These are phyloP conservation scores for Kwoniella shivajii DNA, from an alignment of 1,284 basidiomycete species.

Conservation along the genomic window DNA sequence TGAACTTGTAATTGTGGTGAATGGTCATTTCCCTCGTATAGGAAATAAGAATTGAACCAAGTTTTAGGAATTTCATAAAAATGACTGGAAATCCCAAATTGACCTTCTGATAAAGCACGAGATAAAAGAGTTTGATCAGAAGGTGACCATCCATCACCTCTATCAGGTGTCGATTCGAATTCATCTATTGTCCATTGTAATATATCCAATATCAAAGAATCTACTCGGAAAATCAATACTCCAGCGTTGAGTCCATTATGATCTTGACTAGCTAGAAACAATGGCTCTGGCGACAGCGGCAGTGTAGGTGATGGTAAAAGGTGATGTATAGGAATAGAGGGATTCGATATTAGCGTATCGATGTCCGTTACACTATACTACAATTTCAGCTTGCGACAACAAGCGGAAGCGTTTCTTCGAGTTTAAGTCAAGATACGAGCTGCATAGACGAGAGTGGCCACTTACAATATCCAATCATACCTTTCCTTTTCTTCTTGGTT, in stretches of 20 bases:
- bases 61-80: constrained; percentile 4
- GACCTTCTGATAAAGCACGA: background rate
- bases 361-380: constrained; percentile 17
- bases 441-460: too few relatives aligned
- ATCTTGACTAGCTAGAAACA: constrained; percentile 20
- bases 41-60: constrained; percentile 4
- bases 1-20: constrained; percentile 4
- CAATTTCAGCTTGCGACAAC: background rate
- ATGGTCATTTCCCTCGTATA: background rate
- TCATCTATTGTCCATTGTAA: background rate
- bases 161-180: background rate
- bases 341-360: constrained; percentile 22
- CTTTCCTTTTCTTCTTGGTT: background rate
- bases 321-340: constrained; percentile 18
- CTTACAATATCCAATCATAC: constrained; percentile 19
- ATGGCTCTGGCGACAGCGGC: constrained; percentile 1
- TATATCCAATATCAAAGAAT: background rate
- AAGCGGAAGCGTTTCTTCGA: too few relatives aligned
- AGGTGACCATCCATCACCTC: background rate
- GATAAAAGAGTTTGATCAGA: constrained; percentile 2
- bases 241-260: constrained; percentile 26
- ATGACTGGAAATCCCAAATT: background rate
- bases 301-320: constrained; percentile 16
- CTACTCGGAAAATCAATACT: constrained; percentile 14
- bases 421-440: background rate